These are phyloP conservation scores for Volvox reticuliferus DNA, from an alignment of 139 green algal species.

Conservation along the genomic window DNA sequence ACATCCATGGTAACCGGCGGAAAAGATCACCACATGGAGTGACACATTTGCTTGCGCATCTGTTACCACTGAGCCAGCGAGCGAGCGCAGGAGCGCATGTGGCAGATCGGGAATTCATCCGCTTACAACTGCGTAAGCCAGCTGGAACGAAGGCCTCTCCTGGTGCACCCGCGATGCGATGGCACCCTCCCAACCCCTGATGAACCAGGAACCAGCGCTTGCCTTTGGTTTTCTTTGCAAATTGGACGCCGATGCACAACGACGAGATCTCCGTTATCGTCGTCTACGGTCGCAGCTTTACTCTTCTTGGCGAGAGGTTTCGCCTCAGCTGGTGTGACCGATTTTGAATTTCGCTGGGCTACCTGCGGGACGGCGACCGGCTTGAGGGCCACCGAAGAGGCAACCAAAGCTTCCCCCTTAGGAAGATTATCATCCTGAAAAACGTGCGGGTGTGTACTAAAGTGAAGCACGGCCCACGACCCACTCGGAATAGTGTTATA, in stretches of 20 bases:
- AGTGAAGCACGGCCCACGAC: too few species aligned
- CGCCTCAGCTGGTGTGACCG: not conserved
- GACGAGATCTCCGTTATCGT: slow-evolving; percentile 8
- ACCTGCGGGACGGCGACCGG: not conserved
- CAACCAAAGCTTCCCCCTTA: not conserved
- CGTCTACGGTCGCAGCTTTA: not conserved
- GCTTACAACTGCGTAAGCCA: too few species aligned
- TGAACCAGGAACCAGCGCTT: not conserved
- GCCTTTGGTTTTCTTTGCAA: not conserved
- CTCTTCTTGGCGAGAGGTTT: not conserved
- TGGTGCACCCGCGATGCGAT: too few species aligned
- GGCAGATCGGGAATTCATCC: too few species aligned
- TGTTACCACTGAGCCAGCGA: too few species aligned
- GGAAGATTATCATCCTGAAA: not conserved
- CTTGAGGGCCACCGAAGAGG: not conserved
- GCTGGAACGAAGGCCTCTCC: too few species aligned
- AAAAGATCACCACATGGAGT: too few species aligned
- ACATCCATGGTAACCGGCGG: too few species aligned
- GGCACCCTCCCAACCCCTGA: too few species aligned
- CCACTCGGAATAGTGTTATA: too few species aligned
- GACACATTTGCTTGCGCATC: too few species aligned
- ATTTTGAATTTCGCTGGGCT: not conserved
- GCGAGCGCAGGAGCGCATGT: too few species aligned
- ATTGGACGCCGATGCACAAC: not conserved
- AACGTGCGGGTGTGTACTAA: not conserved